Conservation (phyloP, 1,139 yeast species). For the Yamadazyma conglobata region DNA sequence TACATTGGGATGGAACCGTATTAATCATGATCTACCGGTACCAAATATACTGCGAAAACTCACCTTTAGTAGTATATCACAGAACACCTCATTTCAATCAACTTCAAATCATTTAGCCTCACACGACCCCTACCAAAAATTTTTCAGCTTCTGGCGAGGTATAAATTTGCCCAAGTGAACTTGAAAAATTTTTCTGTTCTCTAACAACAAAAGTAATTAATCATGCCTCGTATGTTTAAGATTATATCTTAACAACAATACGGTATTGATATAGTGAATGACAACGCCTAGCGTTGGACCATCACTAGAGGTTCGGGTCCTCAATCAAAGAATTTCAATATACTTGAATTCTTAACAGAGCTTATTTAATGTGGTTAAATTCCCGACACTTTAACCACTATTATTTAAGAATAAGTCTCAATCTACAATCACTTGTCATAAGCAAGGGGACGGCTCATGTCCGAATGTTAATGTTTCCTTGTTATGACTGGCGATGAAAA, state of each 20-base stretch:
- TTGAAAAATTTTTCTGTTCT: conserved; percentile 14
- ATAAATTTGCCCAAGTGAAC: too few species aligned
- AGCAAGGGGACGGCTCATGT: neutral
- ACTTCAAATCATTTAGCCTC: too few species aligned
- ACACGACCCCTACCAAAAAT: too few species aligned
- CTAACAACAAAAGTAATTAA: conserved; percentile 17
- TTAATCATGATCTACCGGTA: too few species aligned
- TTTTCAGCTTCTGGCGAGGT: conserved; percentile 1
- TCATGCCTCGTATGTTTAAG: conserved; percentile 55
- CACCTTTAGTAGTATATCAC: too few species aligned
- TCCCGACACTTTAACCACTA: conserved; percentile 88
- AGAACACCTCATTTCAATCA: too few species aligned
- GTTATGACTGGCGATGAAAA: neutral
- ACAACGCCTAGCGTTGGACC: neutral
- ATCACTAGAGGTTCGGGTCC: conserved; percentile 69
- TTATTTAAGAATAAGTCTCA: conserved; percentile 17
- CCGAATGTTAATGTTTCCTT: neutral
- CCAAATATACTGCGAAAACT: too few species aligned
- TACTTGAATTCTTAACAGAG: conserved; percentile 19
- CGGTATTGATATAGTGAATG: conserved; percentile 3
- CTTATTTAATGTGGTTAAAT: conserved; percentile 55
- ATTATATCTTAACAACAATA: conserved; percentile 2
- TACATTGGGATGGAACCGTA: too few species aligned
- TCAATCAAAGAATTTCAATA: conserved; percentile 27
- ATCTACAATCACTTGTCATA: neutral